Conservation (phyloP, 1,139 yeast species). For the Candida freyschussii region DNA sequence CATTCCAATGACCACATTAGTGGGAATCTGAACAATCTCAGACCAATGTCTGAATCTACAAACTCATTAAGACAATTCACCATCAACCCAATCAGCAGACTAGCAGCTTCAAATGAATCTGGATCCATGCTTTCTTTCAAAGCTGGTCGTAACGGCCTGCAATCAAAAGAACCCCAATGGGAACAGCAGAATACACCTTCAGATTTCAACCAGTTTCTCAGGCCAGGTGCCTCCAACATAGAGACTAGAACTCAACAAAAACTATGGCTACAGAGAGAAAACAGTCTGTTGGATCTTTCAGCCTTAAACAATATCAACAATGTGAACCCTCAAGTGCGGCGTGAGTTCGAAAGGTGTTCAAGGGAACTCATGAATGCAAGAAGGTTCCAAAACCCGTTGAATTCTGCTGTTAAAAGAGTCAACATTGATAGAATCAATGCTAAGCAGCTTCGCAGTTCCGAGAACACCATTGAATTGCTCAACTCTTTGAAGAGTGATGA, state of each 20-base stretch:
- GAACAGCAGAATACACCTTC: slow-evolving; percentile 27
- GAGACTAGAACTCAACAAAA: slow-evolving; percentile 79
- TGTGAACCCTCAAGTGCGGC: slow-evolving; percentile 55
- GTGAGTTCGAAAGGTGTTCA: slow-evolving; percentile 72
- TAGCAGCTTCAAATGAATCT: slow-evolving; percentile 18
- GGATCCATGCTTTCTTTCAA: slow-evolving; percentile 19
- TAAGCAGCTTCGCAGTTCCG: not conserved
- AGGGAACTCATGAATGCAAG: slow-evolving; percentile 69
- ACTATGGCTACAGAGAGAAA: slow-evolving; percentile 79
- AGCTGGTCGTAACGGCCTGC: slow-evolving; percentile 12
- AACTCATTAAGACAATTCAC: slow-evolving; percentile 26
- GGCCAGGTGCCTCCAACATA: slow-evolving; percentile 31
- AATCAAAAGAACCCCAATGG: slow-evolving; percentile 6
- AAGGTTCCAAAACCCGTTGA: slow-evolving; percentile 64
- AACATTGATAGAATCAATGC: slow-evolving; percentile 3
- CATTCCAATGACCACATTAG: slow-evolving; percentile 26
- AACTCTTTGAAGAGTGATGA: slow-evolving; percentile 13
- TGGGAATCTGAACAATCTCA: slow-evolving; percentile 9
- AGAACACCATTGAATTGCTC: slow-evolving; percentile 2
- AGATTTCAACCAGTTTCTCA: slow-evolving; percentile 33
- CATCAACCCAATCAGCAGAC: slow-evolving; percentile 9
- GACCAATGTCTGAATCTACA: slow-evolving; percentile 13
- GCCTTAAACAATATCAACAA: slow-evolving; percentile 12
- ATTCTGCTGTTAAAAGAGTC: slow-evolving; percentile 52
- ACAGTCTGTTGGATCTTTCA: slow-evolving; percentile 52